These are phyloP conservation scores for Fennellomyces sp. DNA, from an alignment of 371 early-diverging fungal species.

Conservation along the genomic window DNA sequence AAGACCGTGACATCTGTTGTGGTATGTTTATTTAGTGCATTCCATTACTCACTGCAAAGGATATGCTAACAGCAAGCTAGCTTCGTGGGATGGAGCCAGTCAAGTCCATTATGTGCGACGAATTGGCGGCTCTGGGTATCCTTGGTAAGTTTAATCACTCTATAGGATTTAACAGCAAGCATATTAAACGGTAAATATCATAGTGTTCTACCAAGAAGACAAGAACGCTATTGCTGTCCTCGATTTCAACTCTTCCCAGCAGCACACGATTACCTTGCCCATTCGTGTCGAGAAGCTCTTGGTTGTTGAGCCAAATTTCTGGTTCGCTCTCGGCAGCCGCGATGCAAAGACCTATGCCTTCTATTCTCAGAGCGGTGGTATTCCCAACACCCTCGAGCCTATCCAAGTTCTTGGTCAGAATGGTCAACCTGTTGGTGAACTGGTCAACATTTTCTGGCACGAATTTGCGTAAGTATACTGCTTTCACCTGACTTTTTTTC, in stretches of 20 bases:
- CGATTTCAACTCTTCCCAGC: conserved; percentile 62
- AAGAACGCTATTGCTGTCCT: conserved; percentile 57
- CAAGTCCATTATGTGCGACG: conserved; percentile 59
- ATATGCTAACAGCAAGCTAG: conserved; percentile 3
- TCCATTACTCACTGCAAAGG: neutral
- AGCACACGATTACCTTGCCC: conserved; percentile 54
- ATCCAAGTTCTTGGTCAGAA: conserved; percentile 42
- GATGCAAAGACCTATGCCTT: conserved; percentile 47
- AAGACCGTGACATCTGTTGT: conserved; percentile 59
- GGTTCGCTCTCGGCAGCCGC: conserved; percentile 64
- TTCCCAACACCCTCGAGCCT: conserved; percentile 34
- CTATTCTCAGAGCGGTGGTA: conserved; percentile 21
- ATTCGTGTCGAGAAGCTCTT: conserved; percentile 48
- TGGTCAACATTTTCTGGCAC: conserved; percentile 26
- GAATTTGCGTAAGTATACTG: conserved; percentile 21
- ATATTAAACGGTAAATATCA: neutral
- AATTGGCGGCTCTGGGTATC: conserved; percentile 43
- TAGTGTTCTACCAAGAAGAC: conserved; percentile 69
- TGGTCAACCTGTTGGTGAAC: conserved; percentile 29
- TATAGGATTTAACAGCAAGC: too few species aligned
- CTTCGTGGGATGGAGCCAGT: conserved; percentile 58
- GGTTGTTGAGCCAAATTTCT: conserved; percentile 52
- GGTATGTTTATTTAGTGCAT: conserved; percentile 16
- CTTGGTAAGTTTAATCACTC: conserved; percentile 18
- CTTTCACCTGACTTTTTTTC: too few species aligned